Percentiles rank a stretch among this genome's conserved stretches.
phyloP scores from a whole-genome alignment of 352 stramenopile genomes.

The Phytopythium cucurbitacearum region DNA sequence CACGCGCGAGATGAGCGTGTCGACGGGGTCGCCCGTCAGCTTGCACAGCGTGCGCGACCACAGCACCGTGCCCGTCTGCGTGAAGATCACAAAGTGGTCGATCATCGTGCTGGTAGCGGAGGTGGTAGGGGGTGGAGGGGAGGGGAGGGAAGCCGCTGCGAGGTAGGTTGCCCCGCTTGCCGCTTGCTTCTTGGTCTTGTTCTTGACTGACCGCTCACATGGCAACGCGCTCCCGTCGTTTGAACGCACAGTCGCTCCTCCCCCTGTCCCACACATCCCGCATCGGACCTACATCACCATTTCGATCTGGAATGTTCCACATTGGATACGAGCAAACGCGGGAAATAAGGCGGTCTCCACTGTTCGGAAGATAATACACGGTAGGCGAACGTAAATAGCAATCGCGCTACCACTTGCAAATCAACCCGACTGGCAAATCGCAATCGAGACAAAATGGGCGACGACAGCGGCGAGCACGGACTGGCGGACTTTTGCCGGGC shows the following conservation, averaged over 20 bases:
- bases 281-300: not conserved
- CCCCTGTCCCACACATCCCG: not conserved
- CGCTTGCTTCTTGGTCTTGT: not conserved
- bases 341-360: too few relatives aligned
- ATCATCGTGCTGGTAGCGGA: conserved; percentile 56
- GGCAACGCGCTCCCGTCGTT: not conserved
- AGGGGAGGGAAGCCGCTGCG: not conserved
- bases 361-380: too few relatives aligned
- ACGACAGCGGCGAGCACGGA: conserved; percentile 9
- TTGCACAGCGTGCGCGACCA: conserved; percentile 89
- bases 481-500: conserved; percentile 42
- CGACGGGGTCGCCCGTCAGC: conserved; percentile 79
- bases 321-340: not conserved
- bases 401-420: not conserved
- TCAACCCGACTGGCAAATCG: too few relatives aligned
- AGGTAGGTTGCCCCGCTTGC: not conserved
- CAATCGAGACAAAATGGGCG: conserved; percentile 9
- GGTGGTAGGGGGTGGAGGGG: not conserved
- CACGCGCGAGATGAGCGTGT: conserved; percentile 86
- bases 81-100: conserved; percentile 92
- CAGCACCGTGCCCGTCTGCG: conserved; percentile 86
- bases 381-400: not conserved
- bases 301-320: conserved; percentile 7
- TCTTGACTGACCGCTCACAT: not conserved
- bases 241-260: not conserved